Evolutionary conservation across 2,329 filamentous ascomycete species (phyloP), one percentile per base, ranked within the genome.

Genomic region (Pezicula radicicola): DNA sequence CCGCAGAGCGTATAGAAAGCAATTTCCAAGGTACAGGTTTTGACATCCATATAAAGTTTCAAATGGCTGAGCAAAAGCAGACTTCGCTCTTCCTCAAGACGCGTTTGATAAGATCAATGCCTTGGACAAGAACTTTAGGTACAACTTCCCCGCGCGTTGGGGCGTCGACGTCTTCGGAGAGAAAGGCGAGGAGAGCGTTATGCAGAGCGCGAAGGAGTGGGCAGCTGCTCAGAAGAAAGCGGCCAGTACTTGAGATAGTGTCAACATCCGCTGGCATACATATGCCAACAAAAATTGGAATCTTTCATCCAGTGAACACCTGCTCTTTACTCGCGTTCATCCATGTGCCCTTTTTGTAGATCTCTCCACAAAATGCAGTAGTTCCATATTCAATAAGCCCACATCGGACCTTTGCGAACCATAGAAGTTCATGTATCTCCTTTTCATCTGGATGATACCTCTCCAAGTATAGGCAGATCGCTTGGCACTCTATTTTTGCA

Each of bases 1-100:
- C 75, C 0, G 70, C 75, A 1, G 70, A 70, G 12, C 69, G 78
- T 25, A 78, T 81, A 46, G 66, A 69, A 50, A 67, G 68, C 42
- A 79, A 79, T 49, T 69, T 52, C 28, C 18, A 45, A 56, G 68
- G 67, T 42, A 42, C 16, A 13, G 10, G 4, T 13, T 9, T 13
- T 25, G 18, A 18, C 13, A 19, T 19, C 16, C 6, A 42, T 9
- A 3, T 19, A 12, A 10, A 6, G 12, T 13, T 16, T 42, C 12
- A 65, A 62, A 46, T 41, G 72, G 37, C 21, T 46, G 21, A 42
- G 9, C 13, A 42, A 19, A 12, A 8, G 16, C 15, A 62, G 67
- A 65, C 6, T 63, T 68, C 33, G 66, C 68, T 53, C 54, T 72
- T 6, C 60, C 66, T 19, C 57, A 65, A 19, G 67, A 69, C 35